Percentiles rank a stretch among this genome's conserved stretches.
These are phyloP conservation scores for Rubia peregrina DNA, from an alignment of 305 asterid genomes.

Conservation along the genomic window DNA sequence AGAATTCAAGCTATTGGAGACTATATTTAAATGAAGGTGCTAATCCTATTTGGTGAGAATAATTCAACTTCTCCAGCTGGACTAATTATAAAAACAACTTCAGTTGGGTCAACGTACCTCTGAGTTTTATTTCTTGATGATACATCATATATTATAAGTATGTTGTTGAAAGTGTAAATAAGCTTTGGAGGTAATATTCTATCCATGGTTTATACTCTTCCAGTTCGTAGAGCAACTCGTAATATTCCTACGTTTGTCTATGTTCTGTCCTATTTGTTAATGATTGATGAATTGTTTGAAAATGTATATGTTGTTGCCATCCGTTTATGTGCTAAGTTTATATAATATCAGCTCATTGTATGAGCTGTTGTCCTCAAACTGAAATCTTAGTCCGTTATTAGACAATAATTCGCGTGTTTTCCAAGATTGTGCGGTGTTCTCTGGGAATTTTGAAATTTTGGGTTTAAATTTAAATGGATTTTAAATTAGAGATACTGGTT, in stretches of 20 bases:
- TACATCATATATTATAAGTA: too few relatives aligned
- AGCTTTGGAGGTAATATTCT: conserved; percentile 5
- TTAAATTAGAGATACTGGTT: too few relatives aligned
- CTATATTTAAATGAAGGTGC: too few relatives aligned
- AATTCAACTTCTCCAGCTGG: too few relatives aligned
- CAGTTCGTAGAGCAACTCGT: background rate
- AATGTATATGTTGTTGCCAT: background rate
- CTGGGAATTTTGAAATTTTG: too few relatives aligned
- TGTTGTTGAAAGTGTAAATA: background rate
- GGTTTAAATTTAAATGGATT: too few relatives aligned
- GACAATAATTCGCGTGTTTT: background rate
- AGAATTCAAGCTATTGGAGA: too few relatives aligned
- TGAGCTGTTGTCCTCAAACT: background rate
- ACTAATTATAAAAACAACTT: too few relatives aligned
- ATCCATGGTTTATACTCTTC: background rate
- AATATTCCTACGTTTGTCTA: background rate
- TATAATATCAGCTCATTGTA: background rate
- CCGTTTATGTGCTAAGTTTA: background rate
- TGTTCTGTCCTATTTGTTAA: background rate
- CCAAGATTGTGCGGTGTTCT: background rate
- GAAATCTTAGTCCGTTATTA: too few relatives aligned
- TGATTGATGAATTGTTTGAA: conserved; percentile 5
- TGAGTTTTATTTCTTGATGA: too few relatives aligned
- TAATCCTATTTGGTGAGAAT: too few relatives aligned
- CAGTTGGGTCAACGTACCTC: too few relatives aligned